Conservation (phyloP, 192 early-diverging fungal species). For the Rhizophagus clarus region DNA sequence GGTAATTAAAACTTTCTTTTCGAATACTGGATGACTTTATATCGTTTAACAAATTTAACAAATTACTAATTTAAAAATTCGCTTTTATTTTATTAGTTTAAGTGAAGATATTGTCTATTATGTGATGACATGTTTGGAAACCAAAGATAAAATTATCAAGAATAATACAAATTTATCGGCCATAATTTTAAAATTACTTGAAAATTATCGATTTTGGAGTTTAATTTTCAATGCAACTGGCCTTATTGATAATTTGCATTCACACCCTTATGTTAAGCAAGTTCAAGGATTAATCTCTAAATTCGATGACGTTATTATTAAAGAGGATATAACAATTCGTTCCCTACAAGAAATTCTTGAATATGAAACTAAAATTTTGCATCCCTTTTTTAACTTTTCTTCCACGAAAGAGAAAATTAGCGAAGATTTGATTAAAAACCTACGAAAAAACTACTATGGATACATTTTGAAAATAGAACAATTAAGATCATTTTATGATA, state of each 20-base stretch:
- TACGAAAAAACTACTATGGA: not conserved
- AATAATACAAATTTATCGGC: not conserved
- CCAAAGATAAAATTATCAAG: not conserved
- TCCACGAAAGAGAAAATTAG: not conserved
- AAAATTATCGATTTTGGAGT: not conserved
- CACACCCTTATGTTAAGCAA: not conserved
- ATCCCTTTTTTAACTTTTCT: not conserved
- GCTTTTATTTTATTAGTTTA: not conserved
- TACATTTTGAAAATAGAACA: not conserved
- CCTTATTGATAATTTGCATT: not conserved
- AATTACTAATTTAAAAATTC: not conserved
- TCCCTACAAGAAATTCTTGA: not conserved
- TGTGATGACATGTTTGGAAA: not conserved
- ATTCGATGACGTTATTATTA: not conserved
- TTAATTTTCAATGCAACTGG: not conserved
- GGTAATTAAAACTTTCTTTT: not conserved
- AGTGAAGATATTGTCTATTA: not conserved
- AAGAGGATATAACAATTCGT: not conserved
- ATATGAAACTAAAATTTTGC: not conserved
- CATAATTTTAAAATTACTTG: not conserved
- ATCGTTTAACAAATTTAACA: not conserved
- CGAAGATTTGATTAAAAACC: not conserved
- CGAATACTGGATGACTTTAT: not conserved
- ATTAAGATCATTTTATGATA: slow-evolving; percentile 1
- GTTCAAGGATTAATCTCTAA: not conserved